A percentile compares a stretch with the other conserved stretches of the same genome.
Conservation (phyloP, 176 grass and related monocot genomes). For the Musa troglodytarum region DNA sequence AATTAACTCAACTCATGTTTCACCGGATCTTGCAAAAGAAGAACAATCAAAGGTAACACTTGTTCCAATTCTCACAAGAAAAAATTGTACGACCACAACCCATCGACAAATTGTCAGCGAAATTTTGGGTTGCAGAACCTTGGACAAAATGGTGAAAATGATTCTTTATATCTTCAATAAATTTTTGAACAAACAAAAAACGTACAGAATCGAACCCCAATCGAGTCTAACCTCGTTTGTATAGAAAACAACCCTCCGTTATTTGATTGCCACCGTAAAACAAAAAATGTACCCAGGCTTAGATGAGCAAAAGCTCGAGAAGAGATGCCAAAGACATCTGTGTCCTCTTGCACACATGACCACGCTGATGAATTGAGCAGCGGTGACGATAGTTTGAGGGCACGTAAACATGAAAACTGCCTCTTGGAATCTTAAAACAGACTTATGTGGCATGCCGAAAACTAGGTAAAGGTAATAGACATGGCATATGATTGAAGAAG, state of each 20-base stretch:
- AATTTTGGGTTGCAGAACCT: background rate
- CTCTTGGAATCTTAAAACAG: background rate
- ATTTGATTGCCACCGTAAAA: background rate
- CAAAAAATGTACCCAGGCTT: background rate
- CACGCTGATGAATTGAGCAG: background rate
- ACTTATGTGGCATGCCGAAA: background rate
- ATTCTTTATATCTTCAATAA: background rate
- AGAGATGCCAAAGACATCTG: background rate
- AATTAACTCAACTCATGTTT: no score
- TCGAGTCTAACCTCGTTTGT: background rate
- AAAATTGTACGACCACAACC: no score
- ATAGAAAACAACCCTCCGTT: background rate
- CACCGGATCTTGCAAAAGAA: background rate
- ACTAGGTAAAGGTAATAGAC: slow-evolving; percentile 55
- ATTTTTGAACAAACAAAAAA: background rate
- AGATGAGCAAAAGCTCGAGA: background rate
- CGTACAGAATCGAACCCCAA: background rate
- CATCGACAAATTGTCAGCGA: no score
- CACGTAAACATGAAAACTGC: background rate
- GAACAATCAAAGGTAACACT: background rate
- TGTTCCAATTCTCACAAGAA: no score
- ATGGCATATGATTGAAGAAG: slow-evolving; percentile 77
- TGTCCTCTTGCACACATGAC: background rate
- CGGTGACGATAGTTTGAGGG: background rate
- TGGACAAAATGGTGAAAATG: background rate